A percentile compares a stretch with the other conserved stretches of the same genome.
These are phyloP conservation scores for Trypanosoma avium DNA, from an alignment of 208 protist species.

Conservation along the genomic window DNA sequence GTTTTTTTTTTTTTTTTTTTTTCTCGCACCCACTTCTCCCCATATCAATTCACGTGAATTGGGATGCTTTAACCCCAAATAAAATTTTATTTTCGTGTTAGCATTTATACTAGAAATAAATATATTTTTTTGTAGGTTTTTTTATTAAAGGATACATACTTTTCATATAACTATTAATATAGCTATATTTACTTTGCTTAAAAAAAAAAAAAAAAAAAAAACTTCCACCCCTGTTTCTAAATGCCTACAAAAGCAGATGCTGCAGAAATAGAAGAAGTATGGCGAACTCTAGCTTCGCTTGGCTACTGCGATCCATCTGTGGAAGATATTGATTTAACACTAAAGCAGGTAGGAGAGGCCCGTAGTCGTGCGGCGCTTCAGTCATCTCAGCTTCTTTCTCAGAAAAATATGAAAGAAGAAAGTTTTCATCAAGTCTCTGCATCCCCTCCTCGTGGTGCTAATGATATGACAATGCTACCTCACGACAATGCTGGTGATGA, in stretches of 20 bases:
- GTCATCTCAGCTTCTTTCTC: background rate
- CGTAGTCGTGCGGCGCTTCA: background rate
- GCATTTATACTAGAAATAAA: no score
- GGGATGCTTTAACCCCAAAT: no score
- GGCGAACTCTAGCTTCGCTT: constrained; percentile 35
- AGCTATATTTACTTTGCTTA: no score
- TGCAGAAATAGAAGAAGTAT: constrained; percentile 39
- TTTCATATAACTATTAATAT: no score
- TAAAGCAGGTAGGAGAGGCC: constrained; percentile 37
- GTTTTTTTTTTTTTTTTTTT: no score
- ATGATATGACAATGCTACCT: constrained; percentile 16
- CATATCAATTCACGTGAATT: no score
- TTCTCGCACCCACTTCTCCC: no score
- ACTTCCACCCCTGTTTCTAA: background rate
- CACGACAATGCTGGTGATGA: background rate
- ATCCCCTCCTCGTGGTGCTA: constrained; percentile 15
- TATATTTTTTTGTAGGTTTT: no score
- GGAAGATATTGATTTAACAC: constrained; percentile 57
- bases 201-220: no score
- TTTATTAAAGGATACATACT: no score
- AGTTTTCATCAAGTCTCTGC: background rate
- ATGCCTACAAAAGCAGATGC: constrained; percentile 13
- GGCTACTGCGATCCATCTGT: constrained; percentile 59
- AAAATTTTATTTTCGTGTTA: no score
- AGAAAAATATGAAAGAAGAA: no score